Evolutionary conservation across 2,329 filamentous ascomycete genomes (phyloP).

Genomic region (Aspergillus novofumigatus): DNA sequence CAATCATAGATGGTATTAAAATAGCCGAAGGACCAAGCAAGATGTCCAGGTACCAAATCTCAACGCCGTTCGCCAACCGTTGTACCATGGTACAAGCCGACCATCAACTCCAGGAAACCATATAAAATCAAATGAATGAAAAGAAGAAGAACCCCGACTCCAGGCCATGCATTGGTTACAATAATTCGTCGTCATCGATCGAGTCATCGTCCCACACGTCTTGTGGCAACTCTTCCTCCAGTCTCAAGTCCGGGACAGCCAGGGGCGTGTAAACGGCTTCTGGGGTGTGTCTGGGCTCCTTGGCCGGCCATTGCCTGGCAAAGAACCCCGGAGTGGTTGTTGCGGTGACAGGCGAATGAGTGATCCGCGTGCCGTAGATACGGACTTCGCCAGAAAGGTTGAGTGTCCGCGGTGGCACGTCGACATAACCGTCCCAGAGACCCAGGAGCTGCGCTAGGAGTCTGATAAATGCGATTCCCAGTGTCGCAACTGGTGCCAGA

Average conservation of each 20-base stretch:
- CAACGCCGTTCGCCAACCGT: background rate
- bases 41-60: background rate
- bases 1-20: background rate
- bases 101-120: background rate
- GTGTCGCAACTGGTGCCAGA: constrained; percentile 26
- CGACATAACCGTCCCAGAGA: constrained; percentile 41
- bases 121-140: background rate
- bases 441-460: constrained; percentile 35
- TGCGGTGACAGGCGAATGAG: constrained; percentile 15
- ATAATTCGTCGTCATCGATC: constrained; percentile 33
- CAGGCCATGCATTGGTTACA: constrained; percentile 12
- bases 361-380: constrained; percentile 25
- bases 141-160: constrained; percentile 1
- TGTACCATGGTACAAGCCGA: background rate
- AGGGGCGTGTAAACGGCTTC: background rate
- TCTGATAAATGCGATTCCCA: constrained; percentile 27
- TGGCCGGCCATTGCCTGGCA: background rate
- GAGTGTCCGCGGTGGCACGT: constrained; percentile 21
- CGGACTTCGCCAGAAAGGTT: constrained; percentile 28
- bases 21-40: background rate
- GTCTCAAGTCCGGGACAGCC: background rate
- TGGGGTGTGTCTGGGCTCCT: background rate
- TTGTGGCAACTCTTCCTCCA: background rate
- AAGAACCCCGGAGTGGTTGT: constrained; percentile 11
- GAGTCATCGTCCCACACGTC: constrained; percentile 14